These are phyloP conservation scores for Geranium rotundifolium DNA, from an alignment of 345 rosid species.

Conservation along the genomic window DNA sequence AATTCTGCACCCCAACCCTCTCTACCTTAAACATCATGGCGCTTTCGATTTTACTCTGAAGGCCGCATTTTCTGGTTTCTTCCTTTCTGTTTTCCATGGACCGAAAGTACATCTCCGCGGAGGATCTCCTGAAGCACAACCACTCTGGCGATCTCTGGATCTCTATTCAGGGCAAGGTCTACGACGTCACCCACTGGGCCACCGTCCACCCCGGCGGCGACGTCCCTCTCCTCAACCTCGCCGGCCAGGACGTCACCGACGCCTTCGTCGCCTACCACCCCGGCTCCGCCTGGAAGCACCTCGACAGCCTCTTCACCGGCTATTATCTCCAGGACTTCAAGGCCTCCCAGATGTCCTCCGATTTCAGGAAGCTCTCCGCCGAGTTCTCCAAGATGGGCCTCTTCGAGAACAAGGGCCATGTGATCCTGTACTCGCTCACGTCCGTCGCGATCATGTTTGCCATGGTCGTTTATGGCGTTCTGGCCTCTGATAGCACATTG, in stretches of 20 bases:
- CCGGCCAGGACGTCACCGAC: slow-evolving; percentile 89
- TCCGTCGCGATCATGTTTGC: slow-evolving; percentile 33
- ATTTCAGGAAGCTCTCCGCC: slow-evolving; percentile 45
- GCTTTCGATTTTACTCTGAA: too few relatives aligned
- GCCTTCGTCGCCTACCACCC: slow-evolving; percentile 94
- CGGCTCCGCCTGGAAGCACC: slow-evolving; percentile 65
- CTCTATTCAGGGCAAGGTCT: slow-evolving; percentile 80
- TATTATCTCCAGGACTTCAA: slow-evolving; percentile 45
- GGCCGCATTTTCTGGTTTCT: too few relatives aligned
- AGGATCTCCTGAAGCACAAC: slow-evolving; percentile 57
- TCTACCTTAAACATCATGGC: too few relatives aligned
- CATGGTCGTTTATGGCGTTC: slow-evolving; percentile 53
- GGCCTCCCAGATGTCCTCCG: slow-evolving; percentile 64
- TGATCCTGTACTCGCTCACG: slow-evolving; percentile 31
- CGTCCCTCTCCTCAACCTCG: slow-evolving; percentile 47
- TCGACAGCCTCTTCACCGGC: slow-evolving; percentile 56
- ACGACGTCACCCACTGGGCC: slow-evolving; percentile 63
- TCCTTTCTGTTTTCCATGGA: background rate
- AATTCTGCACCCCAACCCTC: too few relatives aligned
- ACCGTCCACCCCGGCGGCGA: slow-evolving; percentile 85
- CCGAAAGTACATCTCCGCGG: slow-evolving; percentile 39
- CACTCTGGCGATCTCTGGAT: slow-evolving; percentile 74
- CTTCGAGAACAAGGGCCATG: slow-evolving; percentile 73
- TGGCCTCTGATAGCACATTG: slow-evolving; percentile 40
- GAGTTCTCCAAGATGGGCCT: slow-evolving; percentile 59